A percentile compares a stretch with the other conserved stretches of the same genome.
Evolutionary conservation across 345 rosid species (phyloP).

Genomic region (Triadica sebifera): DNA sequence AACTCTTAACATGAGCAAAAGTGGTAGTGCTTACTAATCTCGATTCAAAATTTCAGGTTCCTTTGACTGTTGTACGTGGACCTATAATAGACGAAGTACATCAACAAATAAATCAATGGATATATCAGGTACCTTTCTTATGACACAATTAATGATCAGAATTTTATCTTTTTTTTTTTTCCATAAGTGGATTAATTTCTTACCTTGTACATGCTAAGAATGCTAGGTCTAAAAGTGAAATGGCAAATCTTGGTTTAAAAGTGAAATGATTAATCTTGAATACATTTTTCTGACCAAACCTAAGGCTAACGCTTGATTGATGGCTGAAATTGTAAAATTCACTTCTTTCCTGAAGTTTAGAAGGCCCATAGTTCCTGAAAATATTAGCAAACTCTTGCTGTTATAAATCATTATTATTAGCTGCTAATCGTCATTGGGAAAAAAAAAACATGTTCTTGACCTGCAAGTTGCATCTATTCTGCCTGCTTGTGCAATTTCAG

Average conservation of each 20-base stretch:
- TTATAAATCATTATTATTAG: not conserved
- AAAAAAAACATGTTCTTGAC: not conserved
- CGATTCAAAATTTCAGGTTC: conserved; percentile 46
- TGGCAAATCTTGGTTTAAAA: not conserved
- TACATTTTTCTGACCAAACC: not conserved
- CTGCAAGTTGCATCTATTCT: not conserved
- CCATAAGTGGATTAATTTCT: not conserved
- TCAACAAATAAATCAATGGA: conserved; percentile 74
- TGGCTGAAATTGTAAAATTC: not conserved
- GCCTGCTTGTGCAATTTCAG: not conserved
- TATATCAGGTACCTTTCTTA: conserved; percentile 63
- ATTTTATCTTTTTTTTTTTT: conserved; percentile 13
- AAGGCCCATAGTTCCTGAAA: not conserved
- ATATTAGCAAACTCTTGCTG: not conserved
- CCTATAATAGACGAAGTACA: conserved; percentile 82
- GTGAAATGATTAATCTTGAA: not conserved
- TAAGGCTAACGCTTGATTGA: not conserved
- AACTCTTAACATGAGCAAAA: conserved; percentile 7
- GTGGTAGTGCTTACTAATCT: conserved; percentile 4
- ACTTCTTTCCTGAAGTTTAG: not conserved
- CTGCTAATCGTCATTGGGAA: not conserved
- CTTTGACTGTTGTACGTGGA: conserved; percentile 66
- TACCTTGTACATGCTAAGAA: conserved; percentile 5
- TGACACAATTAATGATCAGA: conserved; percentile 4
- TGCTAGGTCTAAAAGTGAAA: not conserved